Percentiles rank a stretch among this genome's conserved stretches.
These are phyloP conservation scores for Metschnikowia hibisci DNA, from an alignment of 805 yeast genomes.

Conservation along the genomic window DNA sequence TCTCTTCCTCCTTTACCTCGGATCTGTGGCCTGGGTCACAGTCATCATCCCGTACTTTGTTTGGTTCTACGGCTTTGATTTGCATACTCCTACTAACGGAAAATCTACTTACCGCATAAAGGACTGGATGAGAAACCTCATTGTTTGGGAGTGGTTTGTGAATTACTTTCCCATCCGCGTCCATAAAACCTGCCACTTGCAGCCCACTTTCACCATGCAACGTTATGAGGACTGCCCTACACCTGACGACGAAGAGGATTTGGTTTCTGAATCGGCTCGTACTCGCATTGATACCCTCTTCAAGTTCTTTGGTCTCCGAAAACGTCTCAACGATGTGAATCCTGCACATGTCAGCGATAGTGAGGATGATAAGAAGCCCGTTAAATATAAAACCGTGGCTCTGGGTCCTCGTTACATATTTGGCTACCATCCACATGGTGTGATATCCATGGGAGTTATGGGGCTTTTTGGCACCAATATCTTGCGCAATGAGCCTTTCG, in stretches of 20 bases:
- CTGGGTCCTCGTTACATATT: conserved; percentile 78
- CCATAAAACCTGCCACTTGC: conserved; percentile 62
- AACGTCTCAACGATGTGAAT: conserved; percentile 33
- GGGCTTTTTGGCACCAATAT: conserved; percentile 70
- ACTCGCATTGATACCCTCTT: conserved; percentile 35
- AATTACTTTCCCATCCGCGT: conserved; percentile 76
- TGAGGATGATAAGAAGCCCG: neutral
- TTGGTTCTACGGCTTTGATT: conserved; percentile 52
- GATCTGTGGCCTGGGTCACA: conserved; percentile 68
- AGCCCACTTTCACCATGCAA: conserved; percentile 62
- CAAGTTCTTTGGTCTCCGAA: conserved; percentile 33
- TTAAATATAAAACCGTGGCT: conserved; percentile 27
- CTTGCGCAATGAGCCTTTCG: conserved; percentile 40
- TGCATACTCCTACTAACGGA: conserved; percentile 74
- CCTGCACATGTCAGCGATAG: conserved; percentile 6
- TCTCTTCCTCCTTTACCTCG: conserved; percentile 42
- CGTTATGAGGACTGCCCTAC: conserved; percentile 22
- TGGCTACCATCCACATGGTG: conserved; percentile 96
- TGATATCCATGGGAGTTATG: conserved; percentile 85
- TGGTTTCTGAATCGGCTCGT: conserved; percentile 35
- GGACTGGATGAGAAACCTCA: conserved; percentile 49
- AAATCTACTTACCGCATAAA: conserved; percentile 56
- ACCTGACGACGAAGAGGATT: conserved; percentile 39
- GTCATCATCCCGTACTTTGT: conserved; percentile 57
- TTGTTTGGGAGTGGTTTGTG: conserved; percentile 68